phyloP scores from a whole-genome alignment of 345 rosid species.

The Eucalyptus polybractea region DNA sequence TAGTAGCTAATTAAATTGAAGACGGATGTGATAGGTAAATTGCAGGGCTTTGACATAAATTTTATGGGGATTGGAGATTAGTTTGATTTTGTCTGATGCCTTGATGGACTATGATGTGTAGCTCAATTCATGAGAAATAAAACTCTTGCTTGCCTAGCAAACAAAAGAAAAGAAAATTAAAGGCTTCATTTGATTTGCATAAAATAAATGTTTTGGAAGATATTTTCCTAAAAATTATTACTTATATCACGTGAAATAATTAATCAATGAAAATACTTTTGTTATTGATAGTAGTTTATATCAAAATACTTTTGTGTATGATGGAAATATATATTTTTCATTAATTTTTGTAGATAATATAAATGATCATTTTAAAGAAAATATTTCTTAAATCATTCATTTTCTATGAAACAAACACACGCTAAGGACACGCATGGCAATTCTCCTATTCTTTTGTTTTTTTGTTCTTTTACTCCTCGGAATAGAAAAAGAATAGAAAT shows the following conservation, averaged over 20 bases:
- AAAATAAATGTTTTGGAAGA: background rate
- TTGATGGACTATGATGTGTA: background rate
- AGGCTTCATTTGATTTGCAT: background rate
- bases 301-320: background rate
- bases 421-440: too few species aligned
- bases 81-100: background rate
- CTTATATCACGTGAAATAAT: too few species aligned
- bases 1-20: background rate
- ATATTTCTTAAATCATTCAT: too few species aligned
- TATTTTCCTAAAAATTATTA: background rate
- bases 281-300: background rate
- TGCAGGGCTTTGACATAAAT: background rate
- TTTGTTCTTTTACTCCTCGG: too few species aligned
- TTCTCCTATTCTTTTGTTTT: too few species aligned
- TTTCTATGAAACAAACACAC: too few species aligned
- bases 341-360: background rate
- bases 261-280: too few species aligned
- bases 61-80: background rate
- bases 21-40: background rate
- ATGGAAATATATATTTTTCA: background rate
- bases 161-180: background rate
- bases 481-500: too few species aligned
- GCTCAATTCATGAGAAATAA: background rate
- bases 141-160: background rate
- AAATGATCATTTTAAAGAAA: background rate